A percentile compares a stretch with the other conserved stretches of the same genome.
Conservation (phyloP, 2,329 filamentous ascomycete species). For the Pyricularia pennisetigena region DNA sequence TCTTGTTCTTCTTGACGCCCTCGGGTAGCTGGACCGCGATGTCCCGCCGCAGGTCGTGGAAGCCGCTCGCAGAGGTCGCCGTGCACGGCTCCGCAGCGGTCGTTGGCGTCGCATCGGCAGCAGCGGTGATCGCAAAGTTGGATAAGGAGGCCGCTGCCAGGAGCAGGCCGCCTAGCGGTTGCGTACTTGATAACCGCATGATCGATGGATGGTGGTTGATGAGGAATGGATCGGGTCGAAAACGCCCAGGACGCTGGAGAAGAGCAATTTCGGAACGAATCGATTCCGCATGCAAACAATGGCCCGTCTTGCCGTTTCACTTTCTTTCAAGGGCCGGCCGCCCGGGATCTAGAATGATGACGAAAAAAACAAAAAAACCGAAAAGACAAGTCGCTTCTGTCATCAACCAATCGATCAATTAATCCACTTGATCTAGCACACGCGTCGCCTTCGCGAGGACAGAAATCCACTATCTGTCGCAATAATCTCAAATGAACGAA, state of each 20-base stretch:
- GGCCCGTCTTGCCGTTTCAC: not conserved
- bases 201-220: not conserved
- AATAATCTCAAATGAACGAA: not conserved
- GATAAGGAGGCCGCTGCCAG: not conserved
- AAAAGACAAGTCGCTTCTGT: not conserved
- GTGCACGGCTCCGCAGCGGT: constrained; percentile 40
- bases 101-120: constrained; percentile 24
- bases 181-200: not conserved
- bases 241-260: not conserved
- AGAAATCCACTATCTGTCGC: not conserved
- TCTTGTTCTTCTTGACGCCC: constrained; percentile 33
- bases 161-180: not conserved
- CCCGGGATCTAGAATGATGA: not conserved
- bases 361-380: not conserved
- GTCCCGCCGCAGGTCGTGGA: constrained; percentile 49
- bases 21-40: constrained; percentile 34
- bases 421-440: not conserved
- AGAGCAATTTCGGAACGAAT: not conserved
- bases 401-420: not conserved
- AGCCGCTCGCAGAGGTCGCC: constrained; percentile 45
- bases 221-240: not conserved
- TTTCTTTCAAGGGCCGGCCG: not conserved
- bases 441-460: not conserved
- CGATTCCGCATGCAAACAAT: not conserved
- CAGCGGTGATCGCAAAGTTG: not conserved